Base-by-base conservation (phyloP, 805 yeast species). In the Candida nitratophila region DNA sequence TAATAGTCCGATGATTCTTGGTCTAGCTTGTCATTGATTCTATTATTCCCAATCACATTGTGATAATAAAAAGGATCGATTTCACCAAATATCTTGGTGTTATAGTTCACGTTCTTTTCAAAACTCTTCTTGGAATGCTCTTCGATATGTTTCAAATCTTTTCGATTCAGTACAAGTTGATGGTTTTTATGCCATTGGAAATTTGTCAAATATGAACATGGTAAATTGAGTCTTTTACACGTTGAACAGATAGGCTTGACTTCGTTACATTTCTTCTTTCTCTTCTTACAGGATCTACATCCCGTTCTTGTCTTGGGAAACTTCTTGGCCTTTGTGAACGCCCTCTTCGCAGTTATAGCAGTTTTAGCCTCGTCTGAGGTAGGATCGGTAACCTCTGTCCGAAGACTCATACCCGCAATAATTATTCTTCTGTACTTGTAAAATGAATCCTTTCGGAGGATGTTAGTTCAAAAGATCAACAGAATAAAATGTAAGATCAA, bases 181-280 rank as follows among this genome's bases (percentile, higher is more conserved):
- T 55, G 50, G 3, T 31, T 41, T 12, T 38, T 34, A 12, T 40
- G 34, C 62, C 63, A 59, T 24, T 44, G 46, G 2, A 55, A 34
- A 22, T 36, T 45, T 17, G 45, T 43, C 5, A 30, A 42, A 43
- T 59, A 57, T 15, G 40, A 27, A 41, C 63, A 59, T 14, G 39
- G 36, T 6, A 54, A 43, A 1, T 41, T 38, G 38, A 57, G 47
- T 35, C 58, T 44, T 14, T 9, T 4, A 36, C 64, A 60, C 9
- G 47, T 44, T 9, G 29, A 22, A 31, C 64, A 60, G 7, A 40
- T 44, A 2, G 64, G 64, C 34, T 46, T 53, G 4, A 29, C 24
- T 44, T 58, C 59, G 39, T 58, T 55, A 49, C 76, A 71, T 26
- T 70, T 63, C 49, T 70, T 70, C 47, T 68, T 71, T 34, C 74